Base-by-base conservation (phyloP, 129 eudicot species). In the Calendula officinalis region DNA sequence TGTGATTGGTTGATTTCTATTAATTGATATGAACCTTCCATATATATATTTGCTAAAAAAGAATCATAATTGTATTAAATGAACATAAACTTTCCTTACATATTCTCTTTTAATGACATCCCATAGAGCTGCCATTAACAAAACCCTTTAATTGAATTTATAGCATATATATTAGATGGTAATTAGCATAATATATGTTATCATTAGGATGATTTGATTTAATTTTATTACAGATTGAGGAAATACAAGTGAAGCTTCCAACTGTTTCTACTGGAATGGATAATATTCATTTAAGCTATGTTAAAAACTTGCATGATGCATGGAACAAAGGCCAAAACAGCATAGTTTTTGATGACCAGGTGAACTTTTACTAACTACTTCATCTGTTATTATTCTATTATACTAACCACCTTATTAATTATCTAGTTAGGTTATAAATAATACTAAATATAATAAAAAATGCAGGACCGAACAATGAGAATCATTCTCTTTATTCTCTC, bases 341-440 rank as follows among this genome's bases (percentile, higher is more conserved):
- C 74, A 67, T 80, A 49, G 69, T 84, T 56, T 72, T 88, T n/a
- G 87, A 82, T 57, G 84, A 84, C 62, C 89, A 84, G 96, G 96
- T 88, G 62, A 75, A 42, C 61, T 49, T 17, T 17, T 47, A 3
- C 30, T 37, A 34, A 36, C 10, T 30, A 35, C 45, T 10, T 16
- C 49, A 46, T 69, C 13, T 58, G 57, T 22, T 44, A 42, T 32
- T 63, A 6, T 35, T 16, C 15, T 42, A 22, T 68, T 45, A 43
- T 56, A 17, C 52, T 8, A 41, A 44, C 43, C 56, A 27, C 14
- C 30, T 68, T 22, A 51, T 8, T 22, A 63, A 62, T 65, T 46
- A 34, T 38, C 35, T 17, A 37, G 52, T 56, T 40, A 56, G 56
- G 67, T 56, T 64, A 64, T 38, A 32, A 41, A 44, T 40, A 34